Conservation (phyloP, 2,329 filamentous ascomycete genomes). For the Diaporthe sp. region DNA sequence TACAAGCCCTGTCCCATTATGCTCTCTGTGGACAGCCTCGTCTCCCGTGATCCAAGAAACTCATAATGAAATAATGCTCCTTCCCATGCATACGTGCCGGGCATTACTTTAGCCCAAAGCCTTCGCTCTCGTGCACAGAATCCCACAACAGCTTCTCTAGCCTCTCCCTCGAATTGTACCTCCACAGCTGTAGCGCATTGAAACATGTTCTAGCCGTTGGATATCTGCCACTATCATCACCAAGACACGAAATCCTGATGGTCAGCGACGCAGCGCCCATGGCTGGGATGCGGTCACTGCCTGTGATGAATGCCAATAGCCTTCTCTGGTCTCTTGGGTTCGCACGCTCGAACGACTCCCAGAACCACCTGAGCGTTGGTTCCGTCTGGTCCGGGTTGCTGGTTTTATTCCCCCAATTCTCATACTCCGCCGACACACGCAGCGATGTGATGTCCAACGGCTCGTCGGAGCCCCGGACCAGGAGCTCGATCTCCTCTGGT, state of each 20-base stretch:
- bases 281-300: conserved; percentile 90
- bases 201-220: conserved; percentile 93
- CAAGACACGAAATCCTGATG: conserved; percentile 82
- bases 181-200: conserved; percentile 84
- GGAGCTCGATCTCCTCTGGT: conserved; percentile 90
- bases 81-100: background rate
- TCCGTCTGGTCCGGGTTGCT: conserved; percentile 70
- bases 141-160: conserved; percentile 83
- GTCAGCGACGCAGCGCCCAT: conserved; percentile 85
- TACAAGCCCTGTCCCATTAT: background rate
- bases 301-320: conserved; percentile 88
- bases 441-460: conserved; percentile 83
- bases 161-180: conserved; percentile 75
- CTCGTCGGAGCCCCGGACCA: conserved; percentile 88
- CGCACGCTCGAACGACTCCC: conserved; percentile 81
- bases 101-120: conserved; percentile 85
- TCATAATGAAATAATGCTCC: background rate
- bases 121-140: conserved; percentile 90
- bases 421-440: conserved; percentile 82
- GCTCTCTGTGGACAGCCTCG: background rate
- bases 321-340: conserved; percentile 79
- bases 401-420: conserved; percentile 75
- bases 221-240: conserved; percentile 80
- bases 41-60: conserved; percentile 13
- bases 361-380: conserved; percentile 86